Conservation (phyloP, 139 green algal genomes). For the Axilococcus clingmanii region DNA sequence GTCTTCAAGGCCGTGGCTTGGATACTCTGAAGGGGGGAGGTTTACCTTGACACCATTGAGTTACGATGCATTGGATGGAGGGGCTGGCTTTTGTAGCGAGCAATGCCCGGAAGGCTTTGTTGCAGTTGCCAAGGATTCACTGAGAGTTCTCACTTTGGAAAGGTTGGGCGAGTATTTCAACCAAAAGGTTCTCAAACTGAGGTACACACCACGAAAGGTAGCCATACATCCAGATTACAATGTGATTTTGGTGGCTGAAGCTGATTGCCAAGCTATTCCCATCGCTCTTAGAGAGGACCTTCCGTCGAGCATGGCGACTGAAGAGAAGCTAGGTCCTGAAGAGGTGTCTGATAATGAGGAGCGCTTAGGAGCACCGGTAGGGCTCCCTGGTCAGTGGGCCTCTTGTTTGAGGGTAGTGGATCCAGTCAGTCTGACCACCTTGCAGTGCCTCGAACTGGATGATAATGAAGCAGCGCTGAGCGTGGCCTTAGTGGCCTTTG, state of each 20-base stretch:
- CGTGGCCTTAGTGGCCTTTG: conserved; percentile 55
- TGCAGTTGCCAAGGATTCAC: conserved; percentile 62
- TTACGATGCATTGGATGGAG: conserved; percentile 79
- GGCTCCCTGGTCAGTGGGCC: conserved; percentile 68
- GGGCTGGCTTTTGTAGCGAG: conserved; percentile 75
- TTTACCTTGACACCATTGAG: conserved; percentile 84
- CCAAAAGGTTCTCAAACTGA: conserved; percentile 56
- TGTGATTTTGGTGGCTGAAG: conserved; percentile 59
- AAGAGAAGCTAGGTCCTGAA: conserved; percentile 45
- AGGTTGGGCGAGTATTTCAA: conserved; percentile 91
- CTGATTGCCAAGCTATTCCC: conserved; percentile 64
- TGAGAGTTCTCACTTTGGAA: conserved; percentile 89
- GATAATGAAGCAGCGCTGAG: conserved; percentile 73
- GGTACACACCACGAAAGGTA: conserved; percentile 91
- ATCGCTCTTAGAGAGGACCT: conserved; percentile 30
- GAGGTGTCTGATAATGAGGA: conserved; percentile 56
- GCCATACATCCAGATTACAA: conserved; percentile 66
- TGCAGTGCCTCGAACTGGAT: conserved; percentile 61
- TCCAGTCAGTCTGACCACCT: conserved; percentile 36
- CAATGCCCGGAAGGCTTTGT: conserved; percentile 97
- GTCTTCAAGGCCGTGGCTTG: conserved; percentile 85
- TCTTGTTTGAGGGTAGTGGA: conserved; percentile 85
- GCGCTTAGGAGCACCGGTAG: conserved; percentile 68
- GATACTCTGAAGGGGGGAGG: conserved; percentile 77
- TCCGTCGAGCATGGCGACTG: background rate